Base-by-base conservation (phyloP, 1,284 basidiomycete species). In the Pseudozyma sp. region DNA sequence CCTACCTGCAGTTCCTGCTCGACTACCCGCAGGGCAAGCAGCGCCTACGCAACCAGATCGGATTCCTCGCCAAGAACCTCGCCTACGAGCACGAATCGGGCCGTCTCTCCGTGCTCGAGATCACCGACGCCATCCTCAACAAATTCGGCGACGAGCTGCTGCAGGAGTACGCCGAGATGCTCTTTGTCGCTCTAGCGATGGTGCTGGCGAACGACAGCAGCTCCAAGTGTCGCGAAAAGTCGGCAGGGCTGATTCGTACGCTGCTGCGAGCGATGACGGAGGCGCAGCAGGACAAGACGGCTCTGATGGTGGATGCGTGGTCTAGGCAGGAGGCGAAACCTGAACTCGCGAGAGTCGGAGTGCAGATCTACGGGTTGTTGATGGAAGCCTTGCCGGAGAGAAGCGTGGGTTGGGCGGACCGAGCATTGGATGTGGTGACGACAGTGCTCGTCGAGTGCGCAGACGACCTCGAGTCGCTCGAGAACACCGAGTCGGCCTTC, bases 11-110 rank as follows among this genome's bases (percentile, higher is more conserved):
- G 81, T 99, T 99, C 88, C 87, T 99, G 62, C 89, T 99, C 42
- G 96, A 99, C 81, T 99, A 99, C 81, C 97, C 97, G 1, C 97
- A 99, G 84, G 97, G 97, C 39, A 92, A 94, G 78, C 92, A 92
- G 1, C 90, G 96, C 3, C 87, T 99, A 11, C 90, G 90, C 68
- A 91, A 90, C 53, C 93, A 94, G 78, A 92, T 99, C 88, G 89
- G 91, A 0, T 97, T 97, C 87, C 88, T 99, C 30, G 93, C 94
- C 29, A 94, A 93, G 84, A 99, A 99, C 83, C 86, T 98, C 30
- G 91, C 93, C 5, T 99, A 98, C 84, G 89, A 91, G 33, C 90
- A 93, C 84, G 94, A 98, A 81, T 92, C 90, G 56, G 97, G 97
- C 0, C 89, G 97, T 42, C 88, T 90, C 54, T 97, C 94, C 17